Evolutionary conservation across 495 filamentous ascomycete genomes (phyloP).

Genomic region (Talaromyces thailandensis): DNA sequence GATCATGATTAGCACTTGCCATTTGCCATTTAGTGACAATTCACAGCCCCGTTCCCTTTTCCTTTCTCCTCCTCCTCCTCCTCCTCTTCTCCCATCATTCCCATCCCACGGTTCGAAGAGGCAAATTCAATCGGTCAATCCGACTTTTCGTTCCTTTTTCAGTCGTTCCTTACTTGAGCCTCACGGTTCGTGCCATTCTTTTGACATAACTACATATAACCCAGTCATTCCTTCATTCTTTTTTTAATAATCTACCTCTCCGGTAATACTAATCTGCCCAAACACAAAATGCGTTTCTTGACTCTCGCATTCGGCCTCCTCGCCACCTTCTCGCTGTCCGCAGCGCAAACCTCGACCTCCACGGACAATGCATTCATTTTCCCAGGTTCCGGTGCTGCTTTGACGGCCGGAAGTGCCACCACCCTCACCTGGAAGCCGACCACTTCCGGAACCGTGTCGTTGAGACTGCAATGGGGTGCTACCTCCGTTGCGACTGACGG

Average conservation of each 20-base stretch:
- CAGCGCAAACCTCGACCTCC: conserved; percentile 14
- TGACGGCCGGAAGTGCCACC: conserved; percentile 41
- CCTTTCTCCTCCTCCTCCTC: not conserved
- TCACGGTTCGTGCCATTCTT: conserved; percentile 3
- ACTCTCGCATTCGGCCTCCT: conserved; percentile 28
- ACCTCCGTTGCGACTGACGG: conserved; percentile 34
- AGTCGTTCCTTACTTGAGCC: not conserved
- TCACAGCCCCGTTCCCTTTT: not conserved
- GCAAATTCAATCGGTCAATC: not conserved
- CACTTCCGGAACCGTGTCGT: conserved; percentile 41
- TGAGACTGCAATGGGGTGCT: conserved; percentile 44
- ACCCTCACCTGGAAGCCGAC: conserved; percentile 48
- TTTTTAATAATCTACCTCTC: conserved; percentile 3
- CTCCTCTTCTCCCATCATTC: not conserved
- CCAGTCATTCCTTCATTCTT: conserved; percentile 7
- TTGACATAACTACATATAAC: not conserved
- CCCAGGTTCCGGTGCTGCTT: conserved; percentile 31
- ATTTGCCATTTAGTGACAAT: not conserved
- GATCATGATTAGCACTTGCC: no score
- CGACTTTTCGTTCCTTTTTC: not conserved
- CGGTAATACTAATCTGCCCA: no score
- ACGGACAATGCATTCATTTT: conserved; percentile 46
- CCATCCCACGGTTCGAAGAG: not conserved
- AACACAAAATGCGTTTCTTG: conserved; percentile 38
- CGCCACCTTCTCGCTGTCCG: conserved; percentile 25